These are phyloP conservation scores for Acer saccharum DNA, from an alignment of 345 rosid genomes.

Conservation along the genomic window DNA sequence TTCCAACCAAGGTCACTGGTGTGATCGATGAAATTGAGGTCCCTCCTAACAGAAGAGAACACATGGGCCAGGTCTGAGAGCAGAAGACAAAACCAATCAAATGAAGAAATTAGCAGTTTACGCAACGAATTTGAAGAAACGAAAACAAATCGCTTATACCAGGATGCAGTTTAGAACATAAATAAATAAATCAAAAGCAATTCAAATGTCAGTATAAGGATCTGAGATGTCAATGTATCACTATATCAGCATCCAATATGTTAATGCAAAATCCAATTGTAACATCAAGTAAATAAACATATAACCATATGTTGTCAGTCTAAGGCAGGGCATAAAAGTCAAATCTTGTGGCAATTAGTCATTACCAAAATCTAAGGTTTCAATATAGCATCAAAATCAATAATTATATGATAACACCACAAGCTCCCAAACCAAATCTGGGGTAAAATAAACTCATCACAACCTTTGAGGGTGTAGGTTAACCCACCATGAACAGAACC, in stretches of 20 bases:
- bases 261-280: background rate
- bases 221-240: background rate
- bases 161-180: background rate
- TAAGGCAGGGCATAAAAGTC: background rate
- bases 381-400: background rate
- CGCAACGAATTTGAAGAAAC: background rate
- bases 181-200: background rate
- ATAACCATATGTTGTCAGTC: background rate
- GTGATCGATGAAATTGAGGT: conserved; percentile 90
- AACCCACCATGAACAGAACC: background rate
- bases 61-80: conserved; percentile 81
- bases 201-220: background rate
- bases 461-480: background rate
- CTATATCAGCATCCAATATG: background rate
- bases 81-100: conserved; percentile 24
- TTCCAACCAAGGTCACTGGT: conserved; percentile 98
- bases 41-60: conserved; percentile 76
- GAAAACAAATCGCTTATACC: background rate
- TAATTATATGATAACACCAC: background rate
- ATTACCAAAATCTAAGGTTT: background rate
- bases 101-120: background rate
- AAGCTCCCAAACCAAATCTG: background rate
- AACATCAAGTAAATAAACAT: background rate
- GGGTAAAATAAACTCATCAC: background rate
- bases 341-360: background rate